Evolutionary conservation across 805 yeast genomes (phyloP).

Genomic region (Brettanomyces custersianus): DNA sequence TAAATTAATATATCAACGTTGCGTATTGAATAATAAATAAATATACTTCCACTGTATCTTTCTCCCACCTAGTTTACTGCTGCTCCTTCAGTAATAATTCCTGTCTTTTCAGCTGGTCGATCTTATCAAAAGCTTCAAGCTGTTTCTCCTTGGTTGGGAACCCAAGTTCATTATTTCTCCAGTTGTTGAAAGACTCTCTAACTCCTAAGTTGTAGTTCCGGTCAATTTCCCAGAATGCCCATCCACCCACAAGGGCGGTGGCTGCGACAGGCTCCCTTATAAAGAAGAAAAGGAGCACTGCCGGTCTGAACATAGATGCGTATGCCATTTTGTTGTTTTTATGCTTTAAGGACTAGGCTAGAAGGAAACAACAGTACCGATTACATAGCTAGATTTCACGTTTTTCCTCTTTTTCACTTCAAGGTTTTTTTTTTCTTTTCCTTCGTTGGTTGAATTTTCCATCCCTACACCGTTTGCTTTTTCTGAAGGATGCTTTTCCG

Average conservation of each 20-base stretch:
- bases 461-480: too few relatives aligned
- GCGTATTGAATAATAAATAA: constrained; percentile 2
- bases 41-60: neutral
- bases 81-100: constrained; percentile 11
- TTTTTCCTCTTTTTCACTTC: too few relatives aligned
- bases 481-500: too few relatives aligned
- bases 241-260: constrained; percentile 21
- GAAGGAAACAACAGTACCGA: too few relatives aligned
- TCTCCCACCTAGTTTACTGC: neutral
- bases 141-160: constrained; percentile 25
- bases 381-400: too few relatives aligned
- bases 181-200: constrained; percentile 18
- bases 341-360: too few relatives aligned
- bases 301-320: constrained; percentile 27
- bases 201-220: constrained; percentile 24
- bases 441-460: too few relatives aligned
- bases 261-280: constrained; percentile 31
- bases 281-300: constrained; percentile 27
- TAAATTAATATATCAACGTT: too few relatives aligned
- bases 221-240: constrained; percentile 29
- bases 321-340: constrained; percentile 16
- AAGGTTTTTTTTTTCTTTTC: too few relatives aligned
- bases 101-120: constrained; percentile 23
- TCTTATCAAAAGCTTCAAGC: constrained; percentile 23
- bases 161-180: constrained; percentile 22